A percentile compares a stretch with the other conserved stretches of the same genome.
phyloP scores from a whole-genome alignment of 208 protist species.

The Sergeia podlipaevii region DNA sequence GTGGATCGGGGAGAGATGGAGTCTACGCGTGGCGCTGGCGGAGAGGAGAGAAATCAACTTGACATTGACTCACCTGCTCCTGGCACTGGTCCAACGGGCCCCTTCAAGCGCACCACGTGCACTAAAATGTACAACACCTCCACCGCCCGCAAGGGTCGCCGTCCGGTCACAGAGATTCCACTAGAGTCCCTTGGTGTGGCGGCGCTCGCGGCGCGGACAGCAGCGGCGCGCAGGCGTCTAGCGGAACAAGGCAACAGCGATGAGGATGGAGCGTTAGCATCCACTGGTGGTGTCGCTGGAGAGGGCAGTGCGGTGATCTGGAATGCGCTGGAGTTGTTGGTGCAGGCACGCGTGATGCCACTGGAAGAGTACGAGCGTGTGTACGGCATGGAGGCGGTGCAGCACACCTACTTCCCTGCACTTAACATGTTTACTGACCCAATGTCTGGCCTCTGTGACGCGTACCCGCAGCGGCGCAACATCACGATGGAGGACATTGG shows the following conservation, averaged over 20 bases:
- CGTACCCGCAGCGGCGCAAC: neutral
- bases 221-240: neutral
- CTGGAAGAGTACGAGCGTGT: conserved; percentile 56
- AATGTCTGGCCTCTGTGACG: neutral
- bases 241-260: neutral
- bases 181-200: conserved; percentile 23
- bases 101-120: conserved; percentile 26
- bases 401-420: conserved; percentile 31
- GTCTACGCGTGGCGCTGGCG: conserved; percentile 2
- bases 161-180: conserved; percentile 25
- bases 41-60: neutral
- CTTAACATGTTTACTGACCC: conserved; percentile 20
- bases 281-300: conserved; percentile 2
- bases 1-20: conserved; percentile 3
- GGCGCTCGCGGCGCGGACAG: conserved; percentile 6
- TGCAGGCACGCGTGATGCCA: conserved; percentile 79
- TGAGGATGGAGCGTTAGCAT: no score
- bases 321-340: conserved; percentile 59
- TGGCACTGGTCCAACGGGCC: neutral
- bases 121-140: conserved; percentile 14
- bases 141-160: conserved; percentile 12
- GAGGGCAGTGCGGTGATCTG: conserved; percentile 28
- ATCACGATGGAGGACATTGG: conserved; percentile 15
- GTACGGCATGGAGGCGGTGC: conserved; percentile 39
- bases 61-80: neutral